Conservation (phyloP, 164 flowering plant genomes). For the Sedum album region DNA sequence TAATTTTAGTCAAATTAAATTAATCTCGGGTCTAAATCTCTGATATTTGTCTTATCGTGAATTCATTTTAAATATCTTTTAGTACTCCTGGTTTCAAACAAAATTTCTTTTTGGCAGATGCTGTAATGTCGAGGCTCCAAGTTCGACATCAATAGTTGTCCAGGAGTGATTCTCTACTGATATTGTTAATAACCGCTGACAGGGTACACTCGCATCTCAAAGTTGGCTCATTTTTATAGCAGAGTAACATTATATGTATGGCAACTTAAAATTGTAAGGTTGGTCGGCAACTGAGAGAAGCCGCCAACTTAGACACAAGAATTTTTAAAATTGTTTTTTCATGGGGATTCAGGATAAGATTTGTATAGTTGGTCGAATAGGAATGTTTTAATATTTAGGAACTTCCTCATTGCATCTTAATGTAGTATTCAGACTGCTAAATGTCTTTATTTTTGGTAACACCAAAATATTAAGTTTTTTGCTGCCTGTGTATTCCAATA, state of each 20-base stretch:
- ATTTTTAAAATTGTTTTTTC: background rate
- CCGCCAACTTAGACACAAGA: no score
- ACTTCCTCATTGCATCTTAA: no score
- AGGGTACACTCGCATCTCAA: slow-evolving; percentile 25
- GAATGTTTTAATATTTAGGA: background rate
- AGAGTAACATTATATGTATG: background rate
- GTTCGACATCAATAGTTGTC: slow-evolving; percentile 1
- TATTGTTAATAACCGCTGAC: slow-evolving; percentile 40
- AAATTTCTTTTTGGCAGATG: slow-evolving; percentile 30
- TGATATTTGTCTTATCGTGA: no score
- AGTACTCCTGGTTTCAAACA: background rate
- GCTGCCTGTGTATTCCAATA: background rate
- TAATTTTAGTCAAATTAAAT: no score
- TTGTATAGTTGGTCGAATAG: no score
- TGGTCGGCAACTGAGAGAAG: no score
- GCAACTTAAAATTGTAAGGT: no score
- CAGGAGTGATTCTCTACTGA: slow-evolving; percentile 15
- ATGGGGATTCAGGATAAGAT: no score
- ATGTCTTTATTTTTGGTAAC: no score
- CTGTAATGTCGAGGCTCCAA: slow-evolving; percentile 26
- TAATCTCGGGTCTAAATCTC: no score
- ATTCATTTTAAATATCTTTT: background rate
- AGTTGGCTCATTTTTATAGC: background rate
- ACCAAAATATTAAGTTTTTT: no score
- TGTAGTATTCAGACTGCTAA: no score